Percentiles rank a stretch among this genome's conserved stretches.
phyloP scores from a whole-genome alignment of 352 stramenopile genomes.

The Pythium aquatile region DNA sequence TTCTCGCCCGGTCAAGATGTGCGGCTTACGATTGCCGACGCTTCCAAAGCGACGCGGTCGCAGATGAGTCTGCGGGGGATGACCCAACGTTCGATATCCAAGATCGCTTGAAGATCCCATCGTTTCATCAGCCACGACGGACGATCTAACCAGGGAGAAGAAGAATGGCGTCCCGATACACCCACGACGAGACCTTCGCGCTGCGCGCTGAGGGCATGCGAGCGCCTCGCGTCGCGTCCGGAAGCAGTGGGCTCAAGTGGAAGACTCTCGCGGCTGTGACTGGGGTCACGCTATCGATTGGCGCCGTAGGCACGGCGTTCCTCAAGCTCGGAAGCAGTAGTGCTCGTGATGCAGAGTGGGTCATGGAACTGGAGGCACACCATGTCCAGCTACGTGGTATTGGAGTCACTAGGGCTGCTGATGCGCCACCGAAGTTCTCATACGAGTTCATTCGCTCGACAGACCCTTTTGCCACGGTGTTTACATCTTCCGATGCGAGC shows the following conservation, averaged over 20 bases:
- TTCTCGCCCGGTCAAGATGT: not conserved
- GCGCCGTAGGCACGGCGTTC: not conserved
- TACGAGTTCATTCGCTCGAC: not conserved
- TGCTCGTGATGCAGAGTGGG: not conserved
- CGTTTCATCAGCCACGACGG: not conserved
- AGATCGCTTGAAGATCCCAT: no score
- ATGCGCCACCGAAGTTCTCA: not conserved
- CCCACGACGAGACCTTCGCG: conserved; percentile 15
- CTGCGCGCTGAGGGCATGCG: not conserved
- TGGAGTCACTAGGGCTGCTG: no score
- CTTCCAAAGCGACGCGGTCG: conserved; percentile 3
- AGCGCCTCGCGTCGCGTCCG: not conserved
- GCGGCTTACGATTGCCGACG: not conserved
- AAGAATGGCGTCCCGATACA: conserved; percentile 8
- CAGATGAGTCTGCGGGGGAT: not conserved
- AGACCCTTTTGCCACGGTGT: not conserved
- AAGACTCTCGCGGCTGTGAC: not conserved
- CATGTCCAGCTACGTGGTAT: conserved; percentile 5
- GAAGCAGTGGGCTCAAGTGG: not conserved
- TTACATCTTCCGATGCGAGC: not conserved
- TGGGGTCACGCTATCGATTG: not conserved
- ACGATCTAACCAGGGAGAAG: no score
- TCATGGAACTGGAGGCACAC: not conserved
- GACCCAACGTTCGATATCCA: no score
- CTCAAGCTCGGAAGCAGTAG: not conserved